Percentiles rank a stretch among this genome's conserved stretches.
phyloP scores from a whole-genome alignment of 192 early-diverging fungal species.

The Blastocladiella britannica region DNA sequence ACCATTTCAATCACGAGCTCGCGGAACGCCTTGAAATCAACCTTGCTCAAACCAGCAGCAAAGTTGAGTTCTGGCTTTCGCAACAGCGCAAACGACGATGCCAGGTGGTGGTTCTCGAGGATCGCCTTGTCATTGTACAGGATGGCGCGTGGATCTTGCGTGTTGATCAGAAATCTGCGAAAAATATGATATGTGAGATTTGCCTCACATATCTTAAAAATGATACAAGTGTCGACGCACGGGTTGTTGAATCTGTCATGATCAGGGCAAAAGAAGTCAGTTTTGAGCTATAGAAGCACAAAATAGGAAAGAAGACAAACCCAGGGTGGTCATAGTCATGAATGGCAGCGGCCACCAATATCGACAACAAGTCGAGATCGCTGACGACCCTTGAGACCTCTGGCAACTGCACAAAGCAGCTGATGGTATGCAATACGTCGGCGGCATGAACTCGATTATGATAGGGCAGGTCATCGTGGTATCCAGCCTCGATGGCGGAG shows the following conservation, averaged over 20 bases:
- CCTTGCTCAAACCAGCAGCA: slow-evolving; percentile 9
- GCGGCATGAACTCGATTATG: slow-evolving; percentile 33
- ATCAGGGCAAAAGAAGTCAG: too few relatives aligned
- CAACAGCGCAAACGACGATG: slow-evolving; percentile 15
- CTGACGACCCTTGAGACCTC: slow-evolving; percentile 7
- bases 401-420: slow-evolving; percentile 8
- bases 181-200: too few relatives aligned
- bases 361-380: slow-evolving; percentile 14
- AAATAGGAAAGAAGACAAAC: too few relatives aligned
- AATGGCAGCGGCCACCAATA: slow-evolving; percentile 18
- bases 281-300: too few relatives aligned
- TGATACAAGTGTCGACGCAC: too few relatives aligned
- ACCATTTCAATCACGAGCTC: slow-evolving; percentile 25
- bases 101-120: slow-evolving; percentile 28
- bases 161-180: slow-evolving; percentile 25
- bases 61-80: slow-evolving; percentile 17
- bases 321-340: slow-evolving; percentile 26
- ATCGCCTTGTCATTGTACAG: slow-evolving; percentile 31
- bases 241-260: slow-evolving; percentile 33
- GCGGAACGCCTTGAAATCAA: slow-evolving; percentile 12
- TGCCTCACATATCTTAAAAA: too few relatives aligned
- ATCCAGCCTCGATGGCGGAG: slow-evolving; percentile 4
- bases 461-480: slow-evolving; percentile 14
- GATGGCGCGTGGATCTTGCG: slow-evolving; percentile 16
- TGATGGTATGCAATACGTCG: slow-evolving; percentile 30